These are phyloP conservation scores for Cryptococcus jaspeensis DNA, from an alignment of 1,284 basidiomycete genomes.

Conservation along the genomic window DNA sequence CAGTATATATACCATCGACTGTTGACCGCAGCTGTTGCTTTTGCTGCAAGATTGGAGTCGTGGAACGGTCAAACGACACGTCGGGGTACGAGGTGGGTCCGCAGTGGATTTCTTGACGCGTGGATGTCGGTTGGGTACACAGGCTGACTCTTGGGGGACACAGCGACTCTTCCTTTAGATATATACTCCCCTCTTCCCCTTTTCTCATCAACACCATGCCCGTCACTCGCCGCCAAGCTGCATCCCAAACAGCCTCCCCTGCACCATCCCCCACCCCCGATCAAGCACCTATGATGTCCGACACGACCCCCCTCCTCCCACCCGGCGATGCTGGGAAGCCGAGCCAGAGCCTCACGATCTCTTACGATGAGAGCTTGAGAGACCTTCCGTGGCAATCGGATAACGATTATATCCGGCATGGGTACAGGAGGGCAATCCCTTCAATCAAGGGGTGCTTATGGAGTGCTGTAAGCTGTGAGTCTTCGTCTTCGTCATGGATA, in stretches of 20 bases:
- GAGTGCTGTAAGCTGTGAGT: constrained; percentile 72
- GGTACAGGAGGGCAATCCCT: constrained; percentile 71
- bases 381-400: constrained; percentile 55
- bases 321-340: neutral
- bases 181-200: neutral
- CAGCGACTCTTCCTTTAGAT: neutral
- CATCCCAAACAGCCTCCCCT: neutral
- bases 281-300: neutral
- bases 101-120: neutral
- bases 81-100: neutral
- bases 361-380: constrained; percentile 36
- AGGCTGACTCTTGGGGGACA: neutral
- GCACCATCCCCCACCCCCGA: neutral
- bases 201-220: too few relatives aligned
- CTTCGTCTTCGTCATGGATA: too few relatives aligned
- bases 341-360: constrained; percentile 14
- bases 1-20: too few relatives aligned
- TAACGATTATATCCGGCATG: constrained; percentile 70
- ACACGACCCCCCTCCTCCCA: neutral
- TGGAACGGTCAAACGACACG: neutral
- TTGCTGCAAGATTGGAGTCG: too few relatives aligned
- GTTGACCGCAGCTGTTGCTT: too few relatives aligned
- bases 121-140: neutral
- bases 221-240: constrained; percentile 12
- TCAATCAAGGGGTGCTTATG: constrained; percentile 64